phyloP scores from a whole-genome alignment of 345 rosid genomes.

The Eucalyptus sp. region DNA sequence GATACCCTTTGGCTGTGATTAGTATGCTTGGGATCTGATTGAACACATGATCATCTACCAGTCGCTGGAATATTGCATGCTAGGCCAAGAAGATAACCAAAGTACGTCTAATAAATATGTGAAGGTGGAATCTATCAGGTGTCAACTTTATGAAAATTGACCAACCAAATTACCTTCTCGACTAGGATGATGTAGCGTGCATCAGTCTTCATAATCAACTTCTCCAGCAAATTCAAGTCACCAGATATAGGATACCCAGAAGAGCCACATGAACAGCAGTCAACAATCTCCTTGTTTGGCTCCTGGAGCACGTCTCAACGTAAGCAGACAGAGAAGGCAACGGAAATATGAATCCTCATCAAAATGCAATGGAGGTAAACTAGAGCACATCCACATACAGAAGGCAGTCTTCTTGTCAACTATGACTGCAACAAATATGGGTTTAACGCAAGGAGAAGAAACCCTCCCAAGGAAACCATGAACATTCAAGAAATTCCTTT shows the following conservation, averaged over 20 bases:
- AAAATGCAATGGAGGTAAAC: background rate
- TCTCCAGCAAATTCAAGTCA: slow-evolving; percentile 55
- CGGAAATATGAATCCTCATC: background rate
- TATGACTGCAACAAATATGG: background rate
- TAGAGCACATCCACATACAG: background rate
- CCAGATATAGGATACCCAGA: slow-evolving; percentile 82
- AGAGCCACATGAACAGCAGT: slow-evolving; percentile 75
- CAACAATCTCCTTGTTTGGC: slow-evolving; percentile 52
- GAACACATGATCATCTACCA: slow-evolving; percentile 72
- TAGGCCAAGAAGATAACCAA: slow-evolving; percentile 5
- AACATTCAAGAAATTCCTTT: background rate
- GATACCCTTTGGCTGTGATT: slow-evolving; percentile 92
- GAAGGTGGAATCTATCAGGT: background rate
- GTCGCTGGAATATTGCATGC: slow-evolving; percentile 91
- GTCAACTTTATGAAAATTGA: background rate
- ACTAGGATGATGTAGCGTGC: slow-evolving; percentile 84
- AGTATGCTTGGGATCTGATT: slow-evolving; percentile 77
- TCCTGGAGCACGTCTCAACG: slow-evolving; percentile 26
- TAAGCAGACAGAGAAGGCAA: background rate
- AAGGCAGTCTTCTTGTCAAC: background rate
- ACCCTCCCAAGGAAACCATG: background rate
- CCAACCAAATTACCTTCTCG: slow-evolving; percentile 51
- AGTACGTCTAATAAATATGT: background rate
- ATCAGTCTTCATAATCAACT: slow-evolving; percentile 47
- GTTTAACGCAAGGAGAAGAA: background rate